Percentiles rank a stretch among this genome's conserved stretches.
phyloP scores from a whole-genome alignment of 192 early-diverging fungal genomes.

The Podila minutissima region DNA sequence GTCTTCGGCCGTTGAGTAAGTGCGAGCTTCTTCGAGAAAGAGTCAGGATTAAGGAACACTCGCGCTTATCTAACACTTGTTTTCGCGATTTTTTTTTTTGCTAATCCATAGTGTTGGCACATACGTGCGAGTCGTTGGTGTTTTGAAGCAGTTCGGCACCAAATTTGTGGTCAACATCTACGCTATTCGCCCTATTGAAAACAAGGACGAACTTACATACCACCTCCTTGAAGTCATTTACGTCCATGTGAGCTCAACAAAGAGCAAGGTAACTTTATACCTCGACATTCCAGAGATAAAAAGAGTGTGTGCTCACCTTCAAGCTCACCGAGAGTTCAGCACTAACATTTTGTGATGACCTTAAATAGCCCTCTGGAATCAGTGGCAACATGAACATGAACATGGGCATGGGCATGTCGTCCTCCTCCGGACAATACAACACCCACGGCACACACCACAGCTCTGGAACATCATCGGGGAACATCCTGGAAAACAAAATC shows the following conservation, averaged over 20 bases:
- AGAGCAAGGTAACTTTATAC: constrained; percentile 20
- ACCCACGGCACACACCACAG: not conserved
- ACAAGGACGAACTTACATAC: constrained; percentile 81
- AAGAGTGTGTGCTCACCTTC: too few species aligned
- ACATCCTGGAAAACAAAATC: not conserved
- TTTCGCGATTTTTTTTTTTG: not conserved
- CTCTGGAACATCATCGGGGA: not conserved
- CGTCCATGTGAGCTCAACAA: constrained; percentile 68
- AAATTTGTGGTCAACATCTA: constrained; percentile 62
- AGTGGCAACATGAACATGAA: not conserved
- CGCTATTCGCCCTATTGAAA: constrained; percentile 69
- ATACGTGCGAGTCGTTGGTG: constrained; percentile 81
- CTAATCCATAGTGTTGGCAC: constrained; percentile 57
- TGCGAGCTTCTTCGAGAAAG: not conserved
- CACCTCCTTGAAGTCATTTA: constrained; percentile 78
- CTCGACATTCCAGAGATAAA: not conserved
- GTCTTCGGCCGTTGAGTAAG: constrained; percentile 14
- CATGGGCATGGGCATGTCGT: not conserved
- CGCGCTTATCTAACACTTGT: not conserved
- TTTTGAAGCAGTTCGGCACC: constrained; percentile 70
- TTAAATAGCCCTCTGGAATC: not conserved
- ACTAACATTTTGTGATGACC: too few species aligned
- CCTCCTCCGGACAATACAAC: not conserved
- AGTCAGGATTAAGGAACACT: not conserved
- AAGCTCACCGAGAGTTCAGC: too few species aligned